Conservation (phyloP, 352 stramenopile species). For the Thraustochytrium sp. region DNA sequence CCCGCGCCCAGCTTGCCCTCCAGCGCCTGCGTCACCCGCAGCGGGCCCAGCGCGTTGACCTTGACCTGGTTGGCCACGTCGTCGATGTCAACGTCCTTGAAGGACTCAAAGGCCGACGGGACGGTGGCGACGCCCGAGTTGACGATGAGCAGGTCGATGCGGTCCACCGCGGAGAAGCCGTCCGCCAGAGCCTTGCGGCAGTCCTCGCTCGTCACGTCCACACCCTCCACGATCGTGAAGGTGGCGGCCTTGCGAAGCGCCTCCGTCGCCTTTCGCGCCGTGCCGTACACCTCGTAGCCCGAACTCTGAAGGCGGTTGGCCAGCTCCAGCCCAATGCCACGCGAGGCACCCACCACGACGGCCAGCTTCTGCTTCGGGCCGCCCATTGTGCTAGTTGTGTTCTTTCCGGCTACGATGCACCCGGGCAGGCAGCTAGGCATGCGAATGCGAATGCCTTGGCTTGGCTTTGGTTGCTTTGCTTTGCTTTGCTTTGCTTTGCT, state of each 20-base stretch:
- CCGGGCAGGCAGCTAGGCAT: too few relatives aligned
- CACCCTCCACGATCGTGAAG: background rate
- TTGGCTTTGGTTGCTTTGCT: too few relatives aligned
- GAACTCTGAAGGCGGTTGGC: background rate
- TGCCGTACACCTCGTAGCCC: background rate
- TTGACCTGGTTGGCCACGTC: conserved; percentile 60
- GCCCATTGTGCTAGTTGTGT: too few relatives aligned
- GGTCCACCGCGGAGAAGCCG: background rate
- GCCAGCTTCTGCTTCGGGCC: background rate
- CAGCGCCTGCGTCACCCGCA: conserved; percentile 55
- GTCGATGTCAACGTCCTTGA: conserved; percentile 49
- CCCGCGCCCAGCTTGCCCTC: conserved; percentile 50
- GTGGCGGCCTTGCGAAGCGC: background rate
- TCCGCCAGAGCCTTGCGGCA: background rate
- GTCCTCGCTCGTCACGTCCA: background rate
- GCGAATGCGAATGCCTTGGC: too few relatives aligned
- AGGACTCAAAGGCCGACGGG: background rate
- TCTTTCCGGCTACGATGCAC: too few relatives aligned
- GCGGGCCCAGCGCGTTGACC: conserved; percentile 61
- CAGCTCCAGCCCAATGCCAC: background rate
- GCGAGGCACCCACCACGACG: background rate
- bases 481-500: too few relatives aligned
- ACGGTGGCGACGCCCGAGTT: background rate
- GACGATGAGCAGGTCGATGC: background rate
- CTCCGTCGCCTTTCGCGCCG: background rate